Conservation (phyloP, 495 filamentous ascomycete species). For the Penicillium canescens region DNA sequence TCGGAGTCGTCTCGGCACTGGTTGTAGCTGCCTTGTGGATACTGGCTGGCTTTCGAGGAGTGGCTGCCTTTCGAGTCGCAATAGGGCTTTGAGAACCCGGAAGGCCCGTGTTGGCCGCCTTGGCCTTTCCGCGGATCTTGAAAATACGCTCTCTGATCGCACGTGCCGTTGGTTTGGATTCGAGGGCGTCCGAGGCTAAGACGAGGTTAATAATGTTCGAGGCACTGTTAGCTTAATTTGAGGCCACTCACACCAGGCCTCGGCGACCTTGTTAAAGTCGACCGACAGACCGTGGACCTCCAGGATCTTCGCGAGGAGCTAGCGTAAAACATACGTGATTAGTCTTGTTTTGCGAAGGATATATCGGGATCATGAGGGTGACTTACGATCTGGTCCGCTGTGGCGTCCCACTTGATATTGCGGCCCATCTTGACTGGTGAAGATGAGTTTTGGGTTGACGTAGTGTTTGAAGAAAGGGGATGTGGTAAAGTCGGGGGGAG, state of each 20-base stretch:
- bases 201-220: conserved; percentile 3
- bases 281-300: conserved; percentile 42
- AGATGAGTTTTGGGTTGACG: no score
- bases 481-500: no score
- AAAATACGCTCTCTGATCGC: conserved; percentile 50
- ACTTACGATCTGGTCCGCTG: conserved; percentile 15
- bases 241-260: conserved; percentile 44
- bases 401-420: conserved; percentile 7
- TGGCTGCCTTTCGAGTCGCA: background rate
- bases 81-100: background rate
- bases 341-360: no score
- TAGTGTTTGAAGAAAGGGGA: no score
- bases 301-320: conserved; percentile 51
- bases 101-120: background rate
- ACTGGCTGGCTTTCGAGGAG: conserved; percentile 1
- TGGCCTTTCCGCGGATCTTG: conserved; percentile 34
- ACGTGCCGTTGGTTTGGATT: conserved; percentile 41
- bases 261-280: conserved; percentile 40
- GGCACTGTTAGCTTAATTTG: background rate
- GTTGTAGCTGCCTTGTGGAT: background rate
- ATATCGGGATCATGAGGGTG: background rate
- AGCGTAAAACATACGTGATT: background rate
- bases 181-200: conserved; percentile 19
- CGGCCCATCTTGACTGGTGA: background rate
- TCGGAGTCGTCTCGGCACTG: background rate